Evolutionary conservation across 2,329 filamentous ascomycete species (phyloP), one percentile per base, ranked within the genome.

Genomic region (Colletotrichum sansevieriae): DNA sequence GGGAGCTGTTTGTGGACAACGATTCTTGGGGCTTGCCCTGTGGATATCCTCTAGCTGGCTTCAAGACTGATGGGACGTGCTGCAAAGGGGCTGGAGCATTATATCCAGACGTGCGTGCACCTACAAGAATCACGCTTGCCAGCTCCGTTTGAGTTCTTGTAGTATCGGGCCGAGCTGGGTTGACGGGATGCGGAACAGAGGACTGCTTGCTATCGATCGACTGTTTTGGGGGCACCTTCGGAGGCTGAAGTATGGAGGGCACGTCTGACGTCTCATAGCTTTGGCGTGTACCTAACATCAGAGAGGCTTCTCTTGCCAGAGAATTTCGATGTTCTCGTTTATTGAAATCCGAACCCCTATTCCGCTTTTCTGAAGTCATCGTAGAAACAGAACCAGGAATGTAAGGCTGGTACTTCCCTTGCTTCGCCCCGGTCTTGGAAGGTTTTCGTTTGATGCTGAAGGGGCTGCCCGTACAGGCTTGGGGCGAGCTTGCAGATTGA

Each of bases 11-110:
- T 29, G 29, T 29, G 29, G 29, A 29, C 8, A 9, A 29, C 11
- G 44, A n/a, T 15, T 62, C 39, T 18, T n/a, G 58, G 4, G 51
- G 15, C 33, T 20, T 25, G 20, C 29, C 61, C 10, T 44, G 59
- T 2, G 43, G 62, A 12, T 65, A 74, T 0, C 73, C 76, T 8
- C 72, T 72, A 3, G 74, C 77, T 13, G 77, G 75, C 49, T 76
- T 74, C 9, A 79, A 71, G 15, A 78, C 73, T 0, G 78, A 76
- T 0, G 75, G 77, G 2, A 76, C 64, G 37, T 76, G 73, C 33
- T 22, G 68, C 33, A 20, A 73, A 44, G 22, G 37, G 8, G 9
- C 54, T 3, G 54, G 35, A 5, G 43, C 3, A 2, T 25, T 18
- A 20, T 12, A 13, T 10, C 33, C 25, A 2, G 33, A 18, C 5